Base-by-base conservation (phyloP, 495 filamentous ascomycete species). In the Aspergillus egyptiacus region DNA sequence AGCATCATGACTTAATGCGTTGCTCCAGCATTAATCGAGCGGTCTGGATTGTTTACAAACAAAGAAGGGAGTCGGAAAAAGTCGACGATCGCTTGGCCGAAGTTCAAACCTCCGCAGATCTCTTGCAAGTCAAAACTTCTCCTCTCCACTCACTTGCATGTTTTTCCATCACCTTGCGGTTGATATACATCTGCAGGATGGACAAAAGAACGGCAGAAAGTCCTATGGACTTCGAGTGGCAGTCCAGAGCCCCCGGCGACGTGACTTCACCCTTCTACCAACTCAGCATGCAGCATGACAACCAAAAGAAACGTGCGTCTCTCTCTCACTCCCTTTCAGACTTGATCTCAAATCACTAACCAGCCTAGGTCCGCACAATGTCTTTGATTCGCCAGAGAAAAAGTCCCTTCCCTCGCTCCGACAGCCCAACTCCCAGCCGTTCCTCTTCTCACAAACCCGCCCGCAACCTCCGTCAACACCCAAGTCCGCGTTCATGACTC, bases 211-310 rank as follows among this genome's bases (percentile, higher is more conserved):
- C 74, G 3, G 69, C 73, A 54, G 79, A 81, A 49, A 78, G 71
- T 70, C 82, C 81, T 6, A 86, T 86, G 82, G 82, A 86, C 64
- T 85, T 78, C 58, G 75, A 83, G 63, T 86, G 73, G 74, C 72
- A 84, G 51, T 74, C 71, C 17, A 64, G 67, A 15, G 77, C 73
- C 5, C 80, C 82, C 13, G 68, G 74, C 6, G 78, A 83, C 58
- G 62, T 64, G 14, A 77, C 70, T 34, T 84, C 81, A 36, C 78
- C 79, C 1, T 86, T 85, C 58, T 66, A 68, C 32, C 74, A 80
- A 49, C 62, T 76, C 45, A 66, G 69, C 51, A 56, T 66, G 48
- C 68, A 76, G 48, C 58, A 71, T 42, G 68, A 65, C 34, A 66
- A 64, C 49, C 61, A 58, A 32, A 69, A 70, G 59, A 80, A 81